Evolutionary conservation across 1,139 yeast species (phyloP).

Genomic region (Arxiozyma heterogenica): DNA sequence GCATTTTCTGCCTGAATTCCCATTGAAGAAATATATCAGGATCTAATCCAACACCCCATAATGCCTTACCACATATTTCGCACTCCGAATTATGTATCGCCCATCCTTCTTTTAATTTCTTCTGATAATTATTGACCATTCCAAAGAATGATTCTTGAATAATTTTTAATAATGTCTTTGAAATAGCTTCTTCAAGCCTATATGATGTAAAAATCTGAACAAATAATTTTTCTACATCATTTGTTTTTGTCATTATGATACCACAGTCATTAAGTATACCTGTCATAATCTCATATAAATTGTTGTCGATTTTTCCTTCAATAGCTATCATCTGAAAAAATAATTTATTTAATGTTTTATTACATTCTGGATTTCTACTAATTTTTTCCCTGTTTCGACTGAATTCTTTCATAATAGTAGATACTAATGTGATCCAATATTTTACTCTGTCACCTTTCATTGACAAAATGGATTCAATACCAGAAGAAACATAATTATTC

Average conservation of each 20-base stretch:
- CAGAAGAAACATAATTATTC: conserved; percentile 9
- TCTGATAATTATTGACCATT: conserved; percentile 13
- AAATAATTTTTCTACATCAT: conserved; percentile 17
- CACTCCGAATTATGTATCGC: conserved; percentile 45
- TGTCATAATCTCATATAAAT: conserved; percentile 18
- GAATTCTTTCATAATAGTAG: conserved; percentile 14
- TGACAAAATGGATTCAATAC: conserved; percentile 11
- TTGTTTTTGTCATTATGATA: conserved; percentile 18
- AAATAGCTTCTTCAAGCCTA: conserved; percentile 20
- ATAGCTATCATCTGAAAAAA: conserved; percentile 19
- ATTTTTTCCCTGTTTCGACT: neutral
- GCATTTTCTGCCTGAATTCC: conserved; percentile 33
- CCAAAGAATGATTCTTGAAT: conserved; percentile 17
- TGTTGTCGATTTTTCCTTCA: conserved; percentile 6
- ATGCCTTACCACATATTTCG: conserved; percentile 58
- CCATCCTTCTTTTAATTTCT: conserved; percentile 46
- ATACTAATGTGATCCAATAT: conserved; percentile 21
- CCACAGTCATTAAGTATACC: conserved; percentile 23
- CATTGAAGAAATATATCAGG: conserved; percentile 37
- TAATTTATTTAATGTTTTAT: conserved; percentile 15
- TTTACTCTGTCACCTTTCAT: conserved; percentile 6
- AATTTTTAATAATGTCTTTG: conserved; percentile 15
- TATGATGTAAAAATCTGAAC: conserved; percentile 19
- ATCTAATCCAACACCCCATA: conserved; percentile 54
- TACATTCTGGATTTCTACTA: conserved; percentile 5